Conservation (phyloP, 1,284 basidiomycete species). For the Pterula multifida region DNA sequence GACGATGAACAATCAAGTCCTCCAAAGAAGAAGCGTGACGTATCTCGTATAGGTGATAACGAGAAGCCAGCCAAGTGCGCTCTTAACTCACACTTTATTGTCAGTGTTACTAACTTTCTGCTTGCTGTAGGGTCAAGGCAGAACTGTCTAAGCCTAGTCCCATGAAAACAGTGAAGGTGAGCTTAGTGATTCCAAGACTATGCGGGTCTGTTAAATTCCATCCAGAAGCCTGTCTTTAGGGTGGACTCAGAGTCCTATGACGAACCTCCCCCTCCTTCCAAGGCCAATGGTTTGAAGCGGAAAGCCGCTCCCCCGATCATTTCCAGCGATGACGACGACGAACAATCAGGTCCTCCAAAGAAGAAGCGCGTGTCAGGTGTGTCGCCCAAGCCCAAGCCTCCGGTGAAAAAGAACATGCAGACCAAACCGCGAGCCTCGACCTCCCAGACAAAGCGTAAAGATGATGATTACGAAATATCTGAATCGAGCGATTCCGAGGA, state of each 20-base stretch:
- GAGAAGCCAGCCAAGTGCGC: slow-evolving; percentile 8
- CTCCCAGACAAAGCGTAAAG: slow-evolving; percentile 14
- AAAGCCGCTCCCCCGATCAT: slow-evolving; percentile 18
- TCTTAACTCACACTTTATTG: too few species aligned
- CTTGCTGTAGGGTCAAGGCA: neutral
- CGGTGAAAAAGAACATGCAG: slow-evolving; percentile 10
- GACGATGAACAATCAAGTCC: slow-evolving; percentile 18
- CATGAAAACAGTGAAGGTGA: neutral
- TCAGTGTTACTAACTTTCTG: neutral
- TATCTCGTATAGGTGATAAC: slow-evolving; percentile 19
- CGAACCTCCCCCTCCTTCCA: slow-evolving; percentile 4
- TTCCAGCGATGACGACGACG: slow-evolving; percentile 22
- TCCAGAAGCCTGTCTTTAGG: slow-evolving; percentile 3
- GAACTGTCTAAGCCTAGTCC: neutral
- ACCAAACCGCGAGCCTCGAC: slow-evolving; percentile 11
- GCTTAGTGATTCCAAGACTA: neutral
- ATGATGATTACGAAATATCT: slow-evolving; percentile 16
- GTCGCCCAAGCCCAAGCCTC: slow-evolving; percentile 17
- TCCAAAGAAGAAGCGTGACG: slow-evolving; percentile 32
- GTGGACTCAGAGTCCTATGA: slow-evolving; percentile 2
- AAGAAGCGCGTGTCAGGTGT: slow-evolving; percentile 26
- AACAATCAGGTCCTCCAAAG: slow-evolving; percentile 22
- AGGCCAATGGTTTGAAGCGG: slow-evolving; percentile 15
- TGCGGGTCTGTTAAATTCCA: too few species aligned
- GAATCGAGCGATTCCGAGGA: slow-evolving; percentile 6